Conservation (phyloP, 371 early-diverging fungal genomes). For the Mortierella sp. region DNA sequence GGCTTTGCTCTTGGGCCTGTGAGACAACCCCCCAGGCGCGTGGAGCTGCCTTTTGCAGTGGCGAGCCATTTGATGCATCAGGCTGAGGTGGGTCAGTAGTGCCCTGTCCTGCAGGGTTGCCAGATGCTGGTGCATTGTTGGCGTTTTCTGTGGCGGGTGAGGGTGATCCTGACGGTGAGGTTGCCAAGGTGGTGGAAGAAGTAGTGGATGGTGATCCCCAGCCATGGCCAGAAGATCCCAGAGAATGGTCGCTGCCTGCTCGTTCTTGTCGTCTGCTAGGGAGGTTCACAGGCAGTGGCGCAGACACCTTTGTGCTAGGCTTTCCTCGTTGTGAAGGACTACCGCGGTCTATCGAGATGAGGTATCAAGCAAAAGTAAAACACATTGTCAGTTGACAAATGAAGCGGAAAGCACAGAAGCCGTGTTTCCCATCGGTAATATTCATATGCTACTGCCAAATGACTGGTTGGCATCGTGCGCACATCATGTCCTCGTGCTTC, state of each 20-base stretch:
- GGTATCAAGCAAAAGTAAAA: too few species aligned
- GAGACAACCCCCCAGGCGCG: slow-evolving; percentile 43
- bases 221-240: slow-evolving; percentile 30
- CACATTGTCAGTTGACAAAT: too few species aligned
- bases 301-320: slow-evolving; percentile 29
- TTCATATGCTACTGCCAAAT: too few species aligned
- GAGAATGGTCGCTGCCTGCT: slow-evolving; percentile 28
- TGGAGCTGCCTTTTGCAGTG: slow-evolving; percentile 30
- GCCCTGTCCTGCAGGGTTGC: slow-evolving; percentile 9
- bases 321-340: slow-evolving; percentile 27
- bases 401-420: too few species aligned
- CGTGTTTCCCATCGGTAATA: too few species aligned
- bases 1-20: slow-evolving; percentile 23
- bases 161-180: slow-evolving; percentile 26
- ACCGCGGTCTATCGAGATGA: slow-evolving; percentile 38
- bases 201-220: slow-evolving; percentile 49
- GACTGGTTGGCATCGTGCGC: too few species aligned
- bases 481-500: too few species aligned
- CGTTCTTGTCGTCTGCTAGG: slow-evolving; percentile 46
- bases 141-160: slow-evolving; percentile 27
- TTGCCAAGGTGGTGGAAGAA: slow-evolving; percentile 16
- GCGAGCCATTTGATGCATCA: slow-evolving; percentile 19
- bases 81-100: slow-evolving; percentile 26
- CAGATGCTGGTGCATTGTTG: slow-evolving; percentile 11
- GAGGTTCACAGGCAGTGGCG: slow-evolving; percentile 47